Conservation (phyloP, 108 stramenopile genomes). For the Cylindrotheca closterium region DNA sequence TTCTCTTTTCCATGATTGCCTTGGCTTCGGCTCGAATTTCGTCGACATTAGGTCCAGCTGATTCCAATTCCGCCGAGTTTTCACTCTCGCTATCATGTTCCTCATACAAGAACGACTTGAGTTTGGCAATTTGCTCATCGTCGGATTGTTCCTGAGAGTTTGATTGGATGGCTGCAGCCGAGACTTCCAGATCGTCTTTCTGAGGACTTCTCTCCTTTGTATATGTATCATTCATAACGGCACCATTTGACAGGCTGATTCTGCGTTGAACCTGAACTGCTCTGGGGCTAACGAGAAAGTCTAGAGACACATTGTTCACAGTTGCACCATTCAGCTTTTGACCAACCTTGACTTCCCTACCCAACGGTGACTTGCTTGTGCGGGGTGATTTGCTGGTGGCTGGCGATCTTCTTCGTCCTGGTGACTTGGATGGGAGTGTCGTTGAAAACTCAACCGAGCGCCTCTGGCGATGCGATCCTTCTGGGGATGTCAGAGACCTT, state of each 20-base stretch:
- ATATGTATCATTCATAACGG: not conserved
- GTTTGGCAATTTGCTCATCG: not conserved
- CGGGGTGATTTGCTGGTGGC: not conserved
- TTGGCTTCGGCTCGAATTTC: not conserved
- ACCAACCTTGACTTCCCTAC: not conserved
- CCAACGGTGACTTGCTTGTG: no score
- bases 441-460: no score
- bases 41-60: not conserved
- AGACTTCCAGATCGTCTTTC: not conserved
- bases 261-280: not conserved
- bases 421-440: not conserved
- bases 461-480: no score
- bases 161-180: not conserved
- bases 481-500: no score
- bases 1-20: not conserved
- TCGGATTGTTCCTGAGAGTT: not conserved
- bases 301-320: not conserved
- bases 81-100: not conserved
- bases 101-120: not conserved
- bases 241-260: not conserved
- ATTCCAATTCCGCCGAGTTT: not conserved
- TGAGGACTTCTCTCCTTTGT: not conserved
- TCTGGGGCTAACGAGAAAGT: not conserved
- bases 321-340: not conserved
- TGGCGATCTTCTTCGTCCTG: not conserved